Base-by-base conservation (phyloP, 306 rosid species). In the Inga oerstediana region DNA sequence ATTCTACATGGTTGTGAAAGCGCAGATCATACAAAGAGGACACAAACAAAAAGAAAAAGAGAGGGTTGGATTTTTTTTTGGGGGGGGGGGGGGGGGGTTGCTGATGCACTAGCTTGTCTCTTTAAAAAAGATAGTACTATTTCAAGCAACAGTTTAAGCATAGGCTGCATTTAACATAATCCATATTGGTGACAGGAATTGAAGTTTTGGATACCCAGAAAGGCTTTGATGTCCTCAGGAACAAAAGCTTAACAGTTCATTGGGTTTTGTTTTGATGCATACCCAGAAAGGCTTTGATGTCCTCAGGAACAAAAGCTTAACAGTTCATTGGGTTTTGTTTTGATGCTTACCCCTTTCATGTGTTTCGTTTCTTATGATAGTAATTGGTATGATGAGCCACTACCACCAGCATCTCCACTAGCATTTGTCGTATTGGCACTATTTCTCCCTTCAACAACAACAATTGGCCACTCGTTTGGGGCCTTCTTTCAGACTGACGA, bases 311-410 rank as follows among this genome's bases (percentile, higher is more conserved):
- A 81, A 87, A 30, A 74, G 70, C 78, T 69, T 20, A 81, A 85
- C 79, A 87, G 87, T 84, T 65, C 11, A 10, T 71, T 71, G 6
- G 72, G 45, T 5, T 66, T 66, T 3, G n/a, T 66, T 84, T 81
- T 69, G 78, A 85, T 85, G 89, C 87, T 24, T 24, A 24, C 85
- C 82, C 80, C 73, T 85, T 80, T 77, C 79, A 74, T 59, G 66
- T 88, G 88, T 80, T 77, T 73, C 77, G 79, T 83, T 85, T 77
- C 83, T 83, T 85, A 66, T 88, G 88, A 61, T 68, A 46, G 80
- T 84, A 83, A 67, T 86, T 80, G 82, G 85, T 46, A 81, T 88
- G 87, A 94, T 82, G 82, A 80, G 87, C 89, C 92, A 89, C 93
- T 88, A 88, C 87, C 97, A 93, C 97, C 93, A 45, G 76, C 37